Percentiles rank a stretch among this genome's conserved stretches.
Evolutionary conservation across 2,329 filamentous ascomycete species (phyloP).

Genomic region (Grosmannia serpens): DNA sequence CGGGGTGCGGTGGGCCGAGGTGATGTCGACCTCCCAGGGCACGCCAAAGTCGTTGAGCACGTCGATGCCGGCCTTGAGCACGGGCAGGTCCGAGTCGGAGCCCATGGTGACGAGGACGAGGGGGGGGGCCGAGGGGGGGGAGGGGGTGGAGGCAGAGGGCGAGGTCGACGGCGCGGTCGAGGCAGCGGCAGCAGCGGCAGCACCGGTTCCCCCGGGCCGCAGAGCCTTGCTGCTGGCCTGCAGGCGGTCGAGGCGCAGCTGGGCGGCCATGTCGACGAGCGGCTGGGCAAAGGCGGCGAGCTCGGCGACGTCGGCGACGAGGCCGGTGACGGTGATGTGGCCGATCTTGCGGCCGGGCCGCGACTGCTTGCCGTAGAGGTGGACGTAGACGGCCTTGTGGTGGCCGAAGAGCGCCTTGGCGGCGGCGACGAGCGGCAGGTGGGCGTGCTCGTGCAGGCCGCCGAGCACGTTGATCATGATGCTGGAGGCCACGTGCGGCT

Average conservation of each 20-base stretch:
- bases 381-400: conserved; percentile 47
- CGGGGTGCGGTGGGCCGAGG: conserved; percentile 68
- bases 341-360: conserved; percentile 90
- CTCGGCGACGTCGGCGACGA: conserved; percentile 51
- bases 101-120: conserved; percentile 75
- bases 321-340: conserved; percentile 72
- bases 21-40: conserved; percentile 62
- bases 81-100: conserved; percentile 64
- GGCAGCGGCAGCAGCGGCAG: not conserved
- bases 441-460: conserved; percentile 52
- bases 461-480: conserved; percentile 80
- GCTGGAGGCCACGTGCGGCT: conserved; percentile 45
- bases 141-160: not conserved
- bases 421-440: conserved; percentile 37
- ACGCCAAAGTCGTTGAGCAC: conserved; percentile 60
- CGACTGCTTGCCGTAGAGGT: conserved; percentile 86
- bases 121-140: conserved; percentile 14
- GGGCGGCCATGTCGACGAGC: conserved; percentile 54
- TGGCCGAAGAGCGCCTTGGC: conserved; percentile 31
- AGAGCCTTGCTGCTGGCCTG: conserved; percentile 25
- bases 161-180: not conserved
- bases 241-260: conserved; percentile 44
- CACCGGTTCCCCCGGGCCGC: conserved; percentile 20
- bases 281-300: conserved; percentile 47
- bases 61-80: conserved; percentile 54